phyloP scores from a whole-genome alignment of 129 eudicot species.

The Lactuca sativa region DNA sequence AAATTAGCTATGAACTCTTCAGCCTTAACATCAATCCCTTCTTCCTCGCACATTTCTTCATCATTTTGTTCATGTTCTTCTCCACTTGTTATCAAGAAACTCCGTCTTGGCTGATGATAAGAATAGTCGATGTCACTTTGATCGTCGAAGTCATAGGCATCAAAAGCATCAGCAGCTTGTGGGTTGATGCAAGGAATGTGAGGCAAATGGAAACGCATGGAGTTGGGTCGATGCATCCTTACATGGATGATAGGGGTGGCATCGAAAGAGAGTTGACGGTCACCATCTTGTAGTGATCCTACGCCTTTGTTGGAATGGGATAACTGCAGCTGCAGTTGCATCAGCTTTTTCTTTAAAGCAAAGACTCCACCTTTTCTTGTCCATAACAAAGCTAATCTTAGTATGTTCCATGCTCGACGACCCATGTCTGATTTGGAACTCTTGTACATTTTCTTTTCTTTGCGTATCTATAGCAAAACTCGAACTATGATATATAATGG shows the following conservation, averaged over 20 bases:
- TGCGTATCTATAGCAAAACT: background rate
- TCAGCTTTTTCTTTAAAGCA: slow-evolving; percentile 31
- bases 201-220: slow-evolving; percentile 65
- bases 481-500: background rate
- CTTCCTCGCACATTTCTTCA: slow-evolving; percentile 19
- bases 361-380: slow-evolving; percentile 72
- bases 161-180: slow-evolving; percentile 26
- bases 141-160: slow-evolving; percentile 43
- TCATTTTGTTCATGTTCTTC: slow-evolving; percentile 4
- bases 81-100: slow-evolving; percentile 30
- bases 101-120: slow-evolving; percentile 33
- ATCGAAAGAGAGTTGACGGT: slow-evolving; percentile 77
- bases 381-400: slow-evolving; percentile 68
- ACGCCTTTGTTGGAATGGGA: slow-evolving; percentile 25
- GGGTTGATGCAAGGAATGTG: slow-evolving; percentile 78
- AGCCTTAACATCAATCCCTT: slow-evolving; percentile 69
- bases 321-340: background rate
- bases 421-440: slow-evolving; percentile 32
- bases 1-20: slow-evolving; percentile 78
- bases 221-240: slow-evolving; percentile 75
- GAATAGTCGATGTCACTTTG: slow-evolving; percentile 16
- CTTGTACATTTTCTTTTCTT: slow-evolving; percentile 32
- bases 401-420: slow-evolving; percentile 59
- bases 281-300: slow-evolving; percentile 55
- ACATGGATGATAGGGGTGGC: slow-evolving; percentile 70